These are phyloP conservation scores for Septoria linicola DNA, from an alignment of 2,329 filamentous ascomycete genomes.

Conservation along the genomic window DNA sequence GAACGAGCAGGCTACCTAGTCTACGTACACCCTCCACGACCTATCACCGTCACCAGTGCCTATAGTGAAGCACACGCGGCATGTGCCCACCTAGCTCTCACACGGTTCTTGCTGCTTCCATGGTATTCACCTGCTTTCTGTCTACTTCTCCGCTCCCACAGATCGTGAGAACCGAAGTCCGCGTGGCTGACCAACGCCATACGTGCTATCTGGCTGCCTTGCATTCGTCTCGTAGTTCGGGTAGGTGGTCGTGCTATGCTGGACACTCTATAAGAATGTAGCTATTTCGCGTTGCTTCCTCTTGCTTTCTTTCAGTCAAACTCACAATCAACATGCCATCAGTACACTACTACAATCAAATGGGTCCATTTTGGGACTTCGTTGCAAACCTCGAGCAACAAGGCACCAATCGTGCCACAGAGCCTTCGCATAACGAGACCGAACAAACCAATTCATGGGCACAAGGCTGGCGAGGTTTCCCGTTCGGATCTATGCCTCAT, in stretches of 20 bases:
- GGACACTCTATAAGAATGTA: slow-evolving; percentile 12
- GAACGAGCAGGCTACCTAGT: slow-evolving; percentile 3
- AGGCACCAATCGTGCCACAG: slow-evolving; percentile 39
- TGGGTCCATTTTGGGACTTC: slow-evolving; percentile 58
- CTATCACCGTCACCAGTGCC: slow-evolving; percentile 21
- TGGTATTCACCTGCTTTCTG: slow-evolving; percentile 13
- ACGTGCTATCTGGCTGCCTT: slow-evolving; percentile 18
- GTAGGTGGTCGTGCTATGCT: slow-evolving; percentile 11
- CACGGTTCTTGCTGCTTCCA: slow-evolving; percentile 7
- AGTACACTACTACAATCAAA: slow-evolving; percentile 54
- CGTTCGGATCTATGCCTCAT: slow-evolving; percentile 34
- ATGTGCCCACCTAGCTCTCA: slow-evolving; percentile 15
- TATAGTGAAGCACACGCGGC: slow-evolving; percentile 22
- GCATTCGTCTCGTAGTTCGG: slow-evolving; percentile 12
- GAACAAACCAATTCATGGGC: slow-evolving; percentile 26
- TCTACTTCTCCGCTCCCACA: slow-evolving; percentile 2
- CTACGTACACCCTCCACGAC: slow-evolving; percentile 23
- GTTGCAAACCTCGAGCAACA: slow-evolving; percentile 52
- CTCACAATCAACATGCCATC: slow-evolving; percentile 50
- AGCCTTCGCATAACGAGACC: slow-evolving; percentile 33
- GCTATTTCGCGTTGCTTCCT: not conserved
- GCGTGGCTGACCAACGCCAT: slow-evolving; percentile 20
- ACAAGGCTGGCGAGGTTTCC: slow-evolving; percentile 42
- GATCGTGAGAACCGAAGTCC: slow-evolving; percentile 3
- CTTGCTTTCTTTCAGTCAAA: slow-evolving; percentile 16